These are phyloP conservation scores for Fusarium verticillioides DNA, from an alignment of 2,329 filamentous ascomycete species.

Conservation along the genomic window DNA sequence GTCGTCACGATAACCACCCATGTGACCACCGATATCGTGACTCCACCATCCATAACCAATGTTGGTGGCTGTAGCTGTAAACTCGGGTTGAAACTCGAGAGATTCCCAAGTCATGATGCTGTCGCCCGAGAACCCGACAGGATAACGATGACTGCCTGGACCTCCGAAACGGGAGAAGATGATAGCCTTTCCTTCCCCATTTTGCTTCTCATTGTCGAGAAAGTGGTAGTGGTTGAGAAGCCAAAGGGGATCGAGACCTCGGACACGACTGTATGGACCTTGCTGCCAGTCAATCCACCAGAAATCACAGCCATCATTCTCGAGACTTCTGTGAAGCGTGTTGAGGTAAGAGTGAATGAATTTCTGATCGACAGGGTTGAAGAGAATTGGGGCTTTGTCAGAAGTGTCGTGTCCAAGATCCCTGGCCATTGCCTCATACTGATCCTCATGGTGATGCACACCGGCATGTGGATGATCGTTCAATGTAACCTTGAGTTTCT, in stretches of 20 bases:
- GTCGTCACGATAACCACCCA: constrained; percentile 65
- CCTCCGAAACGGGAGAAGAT: constrained; percentile 72
- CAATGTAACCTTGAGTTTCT: constrained; percentile 64
- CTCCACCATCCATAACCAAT: constrained; percentile 77
- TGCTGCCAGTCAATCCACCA: constrained; percentile 79
- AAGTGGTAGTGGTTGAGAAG: constrained; percentile 74
- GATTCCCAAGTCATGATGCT: constrained; percentile 69
- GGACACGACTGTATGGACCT: constrained; percentile 62
- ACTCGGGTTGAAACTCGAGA: constrained; percentile 72
- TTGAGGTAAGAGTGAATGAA: constrained; percentile 70
- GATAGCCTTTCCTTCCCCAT: constrained; percentile 53
- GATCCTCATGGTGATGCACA: constrained; percentile 65
- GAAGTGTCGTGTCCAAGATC: constrained; percentile 62
- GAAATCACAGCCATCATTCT: constrained; percentile 68
- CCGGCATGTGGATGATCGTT: constrained; percentile 73
- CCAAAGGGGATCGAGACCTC: constrained; percentile 72
- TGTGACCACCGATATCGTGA: constrained; percentile 75
- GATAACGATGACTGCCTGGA: constrained; percentile 71
- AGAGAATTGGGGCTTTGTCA: constrained; percentile 61
- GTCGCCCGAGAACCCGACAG: constrained; percentile 73
- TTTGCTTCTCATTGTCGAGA: constrained; percentile 57
- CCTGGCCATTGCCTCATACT: constrained; percentile 65
- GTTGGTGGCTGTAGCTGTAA: constrained; percentile 73
- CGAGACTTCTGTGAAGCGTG: constrained; percentile 65
- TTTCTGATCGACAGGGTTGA: constrained; percentile 63